Percentiles rank a stretch among this genome's conserved stretches.
These are phyloP conservation scores for Sporothrix brunneoviolacea DNA, from an alignment of 2,329 filamentous ascomycete genomes.

Conservation along the genomic window DNA sequence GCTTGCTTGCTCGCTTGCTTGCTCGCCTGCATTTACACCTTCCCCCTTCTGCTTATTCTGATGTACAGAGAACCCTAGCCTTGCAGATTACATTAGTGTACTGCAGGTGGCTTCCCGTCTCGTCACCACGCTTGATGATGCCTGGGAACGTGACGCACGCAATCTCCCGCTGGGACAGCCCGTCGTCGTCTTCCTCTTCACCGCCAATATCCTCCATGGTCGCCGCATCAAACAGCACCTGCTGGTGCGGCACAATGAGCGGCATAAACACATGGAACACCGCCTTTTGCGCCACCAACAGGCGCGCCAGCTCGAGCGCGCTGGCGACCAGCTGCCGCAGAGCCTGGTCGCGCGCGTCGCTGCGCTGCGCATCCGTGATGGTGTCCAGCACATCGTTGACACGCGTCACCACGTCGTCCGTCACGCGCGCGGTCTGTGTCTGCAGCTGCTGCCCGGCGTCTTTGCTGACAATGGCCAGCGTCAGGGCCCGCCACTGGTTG, in stretches of 20 bases:
- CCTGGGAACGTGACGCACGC: slow-evolving; percentile 59
- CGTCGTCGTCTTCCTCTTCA: slow-evolving; percentile 29
- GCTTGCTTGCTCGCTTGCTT: background rate
- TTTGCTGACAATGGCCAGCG: slow-evolving; percentile 51
- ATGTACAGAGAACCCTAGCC: slow-evolving; percentile 56
- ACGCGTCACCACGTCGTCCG: slow-evolving; percentile 37
- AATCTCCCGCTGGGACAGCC: slow-evolving; percentile 45
- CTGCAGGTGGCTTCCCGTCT: slow-evolving; percentile 54
- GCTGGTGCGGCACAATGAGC: slow-evolving; percentile 44
- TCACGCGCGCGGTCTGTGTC: slow-evolving; percentile 36
- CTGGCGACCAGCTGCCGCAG: slow-evolving; percentile 46
- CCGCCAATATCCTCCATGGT: slow-evolving; percentile 63
- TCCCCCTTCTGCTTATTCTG: slow-evolving; percentile 26
- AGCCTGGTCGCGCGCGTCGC: slow-evolving; percentile 39
- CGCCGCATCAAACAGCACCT: slow-evolving; percentile 47
- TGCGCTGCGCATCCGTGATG: slow-evolving; percentile 4
- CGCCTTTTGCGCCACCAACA: slow-evolving; percentile 53
- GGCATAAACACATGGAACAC: slow-evolving; percentile 52
- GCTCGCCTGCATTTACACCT: background rate
- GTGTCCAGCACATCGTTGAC: slow-evolving; percentile 43
- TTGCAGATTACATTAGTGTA: slow-evolving; percentile 59
- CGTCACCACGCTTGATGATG: slow-evolving; percentile 58
- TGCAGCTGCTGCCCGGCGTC: slow-evolving; percentile 42
- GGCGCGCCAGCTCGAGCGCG: slow-evolving; percentile 49
- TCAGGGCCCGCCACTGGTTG: slow-evolving; percentile 62